Evolutionary conservation across 2,329 filamentous ascomycete genomes (phyloP).

Genomic region (Colletotrichum euphorbiae): DNA sequence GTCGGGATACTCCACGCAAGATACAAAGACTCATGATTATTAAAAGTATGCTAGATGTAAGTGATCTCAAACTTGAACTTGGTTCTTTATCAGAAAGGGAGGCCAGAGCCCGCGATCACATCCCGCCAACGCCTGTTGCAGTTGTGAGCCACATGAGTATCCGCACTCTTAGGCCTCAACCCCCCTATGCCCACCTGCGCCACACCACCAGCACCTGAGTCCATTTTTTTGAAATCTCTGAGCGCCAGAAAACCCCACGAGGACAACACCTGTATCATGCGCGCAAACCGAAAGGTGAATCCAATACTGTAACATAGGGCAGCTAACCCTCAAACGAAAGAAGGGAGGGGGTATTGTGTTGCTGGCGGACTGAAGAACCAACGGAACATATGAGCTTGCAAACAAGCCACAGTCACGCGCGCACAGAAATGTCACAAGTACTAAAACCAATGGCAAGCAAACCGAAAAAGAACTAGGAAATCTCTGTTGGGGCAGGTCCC

Average conservation of each 20-base stretch:
- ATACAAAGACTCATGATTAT: too few species aligned
- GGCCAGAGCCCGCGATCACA: not conserved
- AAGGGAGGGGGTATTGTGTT: slow-evolving; percentile 18
- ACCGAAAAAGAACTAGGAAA: slow-evolving; percentile 38
- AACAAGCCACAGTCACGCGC: slow-evolving; percentile 28
- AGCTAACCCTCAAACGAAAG: not conserved
- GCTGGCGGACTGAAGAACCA: slow-evolving; percentile 10
- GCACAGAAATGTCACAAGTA: slow-evolving; percentile 30
- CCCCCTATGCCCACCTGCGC: too few species aligned
- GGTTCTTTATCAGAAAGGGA: not conserved
- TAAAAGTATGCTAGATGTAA: too few species aligned
- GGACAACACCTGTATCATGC: not conserved
- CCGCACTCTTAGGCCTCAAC: too few species aligned
- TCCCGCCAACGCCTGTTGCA: slow-evolving; percentile 3
- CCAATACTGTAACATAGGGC: not conserved
- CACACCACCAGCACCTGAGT: too few species aligned
- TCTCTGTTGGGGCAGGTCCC: slow-evolving; percentile 38
- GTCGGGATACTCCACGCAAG: too few species aligned
- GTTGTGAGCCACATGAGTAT: not conserved
- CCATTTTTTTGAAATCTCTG: not conserved
- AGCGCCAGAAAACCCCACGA: not conserved
- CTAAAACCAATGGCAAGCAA: slow-evolving; percentile 33
- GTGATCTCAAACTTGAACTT: not conserved
- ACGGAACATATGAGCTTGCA: slow-evolving; percentile 2
- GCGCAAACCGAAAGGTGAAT: not conserved